Evolutionary conservation across 2,329 filamentous ascomycete species (phyloP), one percentile per base, ranked within the genome.

Genomic region (Emergomyces orientalis): DNA sequence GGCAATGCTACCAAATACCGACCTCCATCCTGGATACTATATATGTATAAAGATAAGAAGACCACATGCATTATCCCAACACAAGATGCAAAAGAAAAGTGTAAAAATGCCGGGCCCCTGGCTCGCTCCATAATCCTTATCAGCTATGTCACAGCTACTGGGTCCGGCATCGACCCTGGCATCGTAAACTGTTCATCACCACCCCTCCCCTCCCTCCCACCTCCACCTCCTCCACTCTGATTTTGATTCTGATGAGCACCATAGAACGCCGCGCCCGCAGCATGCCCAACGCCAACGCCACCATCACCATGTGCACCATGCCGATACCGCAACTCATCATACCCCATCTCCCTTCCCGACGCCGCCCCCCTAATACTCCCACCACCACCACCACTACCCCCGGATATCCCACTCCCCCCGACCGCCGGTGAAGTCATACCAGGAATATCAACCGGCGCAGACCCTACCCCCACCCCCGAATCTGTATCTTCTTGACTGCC

Each of bases 401-500:
- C 43, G n/a, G n/a, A n/a, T n/a, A 19, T 11, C 19, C 51, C 41
- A 62, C 32, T 43, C 52, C 51, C 54, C n/a, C 43, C 52, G 22
- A 37, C 19, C 27, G n/a, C 58, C 17, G 30, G 52, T 7, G 19
- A 34, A 19, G 39, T 14, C 59, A 22, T 49, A 8, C 43, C 58
- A 22, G 58, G 34, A 22, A 52, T 52, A 51, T 45, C 58, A 34
- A 22, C 30, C 8, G 41, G 3, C 19, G 27, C 58, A 41, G 59
- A 55, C 30, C 47, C 52, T n/a, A 64, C 70, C n/a, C 62, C 59
- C 30, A 75, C 75, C 39, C 47, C 41, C 22, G 64, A 69, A 19
- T 63, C 59, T 30, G 76, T 74, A 0, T 74, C 77, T 55, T 80
- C 78, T 5, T 78, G 75, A 9, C 74, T 74, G 0, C 75, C 70